These are phyloP conservation scores for Alternaria conjuncta DNA, from an alignment of 2,329 filamentous ascomycete genomes.

Conservation along the genomic window DNA sequence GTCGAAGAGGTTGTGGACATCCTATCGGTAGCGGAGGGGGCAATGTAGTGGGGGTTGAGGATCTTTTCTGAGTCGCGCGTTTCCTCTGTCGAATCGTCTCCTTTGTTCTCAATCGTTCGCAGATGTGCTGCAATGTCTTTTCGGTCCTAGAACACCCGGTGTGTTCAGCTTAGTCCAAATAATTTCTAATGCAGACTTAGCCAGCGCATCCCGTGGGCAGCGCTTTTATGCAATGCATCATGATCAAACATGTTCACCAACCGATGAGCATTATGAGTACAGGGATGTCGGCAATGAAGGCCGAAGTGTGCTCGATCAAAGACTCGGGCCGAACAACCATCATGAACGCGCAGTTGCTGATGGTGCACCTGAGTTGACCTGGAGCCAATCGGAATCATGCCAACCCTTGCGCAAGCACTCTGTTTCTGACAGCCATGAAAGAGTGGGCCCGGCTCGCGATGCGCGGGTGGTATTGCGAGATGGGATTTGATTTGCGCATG, in stretches of 20 bases:
- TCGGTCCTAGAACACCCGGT: neutral
- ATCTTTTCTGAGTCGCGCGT: slow-evolving; percentile 22
- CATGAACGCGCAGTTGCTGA: neutral
- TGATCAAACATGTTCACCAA: neutral
- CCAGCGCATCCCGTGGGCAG: neutral
- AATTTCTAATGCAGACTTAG: neutral
- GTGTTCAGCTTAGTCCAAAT: neutral
- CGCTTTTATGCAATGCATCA: neutral
- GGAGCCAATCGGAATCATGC: neutral
- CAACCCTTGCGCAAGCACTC: neutral
- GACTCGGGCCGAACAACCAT: neutral
- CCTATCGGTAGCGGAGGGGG: slow-evolving; percentile 10
- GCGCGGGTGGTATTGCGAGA: neutral
- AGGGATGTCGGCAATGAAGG: neutral
- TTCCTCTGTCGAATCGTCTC: neutral
- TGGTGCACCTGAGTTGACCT: neutral
- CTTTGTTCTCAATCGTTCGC: neutral
- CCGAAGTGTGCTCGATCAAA: neutral
- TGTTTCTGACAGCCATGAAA: neutral
- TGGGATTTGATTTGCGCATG: slow-evolving; percentile 4
- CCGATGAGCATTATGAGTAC: neutral
- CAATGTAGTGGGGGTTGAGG: slow-evolving; percentile 15
- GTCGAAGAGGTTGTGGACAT: slow-evolving; percentile 27
- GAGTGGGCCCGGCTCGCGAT: neutral
- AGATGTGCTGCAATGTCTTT: neutral